Evolutionary conservation across 805 yeast species (phyloP), one percentile per base, ranked within the genome.

Genomic region (Wickerhamiella parazyma): DNA sequence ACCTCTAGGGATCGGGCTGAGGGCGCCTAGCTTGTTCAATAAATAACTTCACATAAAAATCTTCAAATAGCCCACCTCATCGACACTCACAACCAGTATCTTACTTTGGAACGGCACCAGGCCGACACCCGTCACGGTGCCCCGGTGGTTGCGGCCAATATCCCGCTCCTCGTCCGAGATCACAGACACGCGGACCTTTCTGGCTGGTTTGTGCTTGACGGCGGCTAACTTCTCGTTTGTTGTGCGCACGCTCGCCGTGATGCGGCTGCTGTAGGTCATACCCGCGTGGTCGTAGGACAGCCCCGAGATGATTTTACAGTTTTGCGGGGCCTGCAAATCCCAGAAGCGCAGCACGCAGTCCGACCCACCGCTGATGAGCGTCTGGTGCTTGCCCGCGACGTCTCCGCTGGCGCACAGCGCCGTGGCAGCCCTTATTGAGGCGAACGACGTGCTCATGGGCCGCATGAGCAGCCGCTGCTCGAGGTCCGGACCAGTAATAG

Each of bases 1-100:
- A 21, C 12, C 26, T 24, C 26, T 24, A 24, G 11, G n/a, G n/a
- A n/a, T n/a, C n/a, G n/a, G n/a, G n/a, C n/a, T n/a, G n/a, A n/a
- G n/a, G n/a, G n/a, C n/a, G n/a, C n/a, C n/a, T n/a, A n/a, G n/a
- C n/a, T n/a, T n/a, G n/a, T n/a, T 24, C 8, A 28, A 28, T 28
- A 28, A 28, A 28, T 28, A 28, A n/a, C 14, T 8, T 34, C n/a
- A 42, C 9, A 42, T 6, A 19, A 31, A 80, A 2, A 81, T 71
- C 54, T 75, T 75, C 25, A 83, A 64, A 2, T 63, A 65, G 0
- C 94, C 94, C 34, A 73, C 68, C 45, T 84, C 62, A 51, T 82
- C 93, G 2, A 65, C 84, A 2, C 80, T 67, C 3, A 82, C 61
- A 2, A 81, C 56, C 75, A 81, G 70, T 33, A 71, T 73, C 46